These are phyloP conservation scores for Podospora sp. DNA, from an alignment of 495 filamentous ascomycete genomes.

Conservation along the genomic window DNA sequence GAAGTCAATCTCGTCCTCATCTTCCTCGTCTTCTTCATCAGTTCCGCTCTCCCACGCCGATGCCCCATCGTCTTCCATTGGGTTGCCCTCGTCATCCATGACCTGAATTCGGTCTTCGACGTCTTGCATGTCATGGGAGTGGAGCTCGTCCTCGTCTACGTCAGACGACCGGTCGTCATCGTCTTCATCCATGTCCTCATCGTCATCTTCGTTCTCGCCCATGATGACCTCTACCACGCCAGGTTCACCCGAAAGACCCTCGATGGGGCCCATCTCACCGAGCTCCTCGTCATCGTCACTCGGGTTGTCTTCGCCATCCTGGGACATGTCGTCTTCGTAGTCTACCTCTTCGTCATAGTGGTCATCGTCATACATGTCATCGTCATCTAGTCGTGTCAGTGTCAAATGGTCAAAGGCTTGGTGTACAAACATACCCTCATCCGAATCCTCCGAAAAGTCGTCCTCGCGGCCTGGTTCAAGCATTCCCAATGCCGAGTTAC, in stretches of 20 bases:
- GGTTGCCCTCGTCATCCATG: slow-evolving; percentile 57
- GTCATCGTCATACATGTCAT: slow-evolving; percentile 83
- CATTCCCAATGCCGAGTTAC: slow-evolving; percentile 94
- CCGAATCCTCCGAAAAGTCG: slow-evolving; percentile 68
- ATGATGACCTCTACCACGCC: slow-evolving; percentile 83
- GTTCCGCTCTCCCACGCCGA: slow-evolving; percentile 61
- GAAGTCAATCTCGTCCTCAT: slow-evolving; percentile 56
- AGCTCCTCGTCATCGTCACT: slow-evolving; percentile 88
- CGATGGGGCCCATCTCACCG: slow-evolving; percentile 78
- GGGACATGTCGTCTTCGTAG: slow-evolving; percentile 78
- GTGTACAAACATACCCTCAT: slow-evolving; percentile 55
- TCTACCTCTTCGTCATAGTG: slow-evolving; percentile 86
- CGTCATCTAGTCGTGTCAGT: slow-evolving; percentile 52
- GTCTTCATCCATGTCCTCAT: slow-evolving; percentile 67
- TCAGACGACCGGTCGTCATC: slow-evolving; percentile 66
- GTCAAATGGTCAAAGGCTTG: slow-evolving; percentile 15
- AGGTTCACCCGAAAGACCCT: slow-evolving; percentile 79
- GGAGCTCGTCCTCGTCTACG: slow-evolving; percentile 58
- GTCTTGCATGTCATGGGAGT: slow-evolving; percentile 55
- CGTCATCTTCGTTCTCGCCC: slow-evolving; percentile 71
- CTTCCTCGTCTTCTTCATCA: slow-evolving; percentile 57
- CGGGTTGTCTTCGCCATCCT: slow-evolving; percentile 83
- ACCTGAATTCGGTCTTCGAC: slow-evolving; percentile 58
- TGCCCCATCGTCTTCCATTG: slow-evolving; percentile 54
- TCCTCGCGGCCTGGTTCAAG: slow-evolving; percentile 82